Evolutionary conservation across 805 yeast genomes (phyloP).

Genomic region (Yamadazyma phyllophila): DNA sequence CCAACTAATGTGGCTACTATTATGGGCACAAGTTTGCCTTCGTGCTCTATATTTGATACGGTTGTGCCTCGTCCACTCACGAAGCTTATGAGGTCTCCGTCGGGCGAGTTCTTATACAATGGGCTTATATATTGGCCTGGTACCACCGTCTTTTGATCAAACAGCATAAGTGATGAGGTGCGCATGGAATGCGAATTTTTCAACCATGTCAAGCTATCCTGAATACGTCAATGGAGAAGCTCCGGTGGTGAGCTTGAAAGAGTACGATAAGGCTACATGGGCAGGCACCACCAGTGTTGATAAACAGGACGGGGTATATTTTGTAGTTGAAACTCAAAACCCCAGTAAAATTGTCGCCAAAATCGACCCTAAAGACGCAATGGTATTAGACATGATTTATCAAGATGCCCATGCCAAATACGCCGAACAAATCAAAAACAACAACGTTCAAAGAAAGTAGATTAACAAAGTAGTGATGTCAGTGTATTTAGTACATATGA

Average conservation of each 20-base stretch:
- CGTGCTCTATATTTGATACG: slow-evolving; percentile 42
- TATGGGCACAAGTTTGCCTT: slow-evolving; percentile 37
- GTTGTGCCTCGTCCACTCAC: slow-evolving; percentile 67
- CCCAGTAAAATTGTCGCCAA: slow-evolving; percentile 45
- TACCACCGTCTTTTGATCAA: slow-evolving; percentile 33
- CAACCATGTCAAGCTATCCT: slow-evolving; percentile 32
- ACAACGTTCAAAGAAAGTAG: slow-evolving; percentile 11
- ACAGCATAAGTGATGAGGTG: slow-evolving; percentile 1
- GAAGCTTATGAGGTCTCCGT: slow-evolving; percentile 37
- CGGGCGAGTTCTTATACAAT: slow-evolving; percentile 31
- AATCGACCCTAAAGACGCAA: slow-evolving; percentile 35
- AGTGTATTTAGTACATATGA: slow-evolving; percentile 7
- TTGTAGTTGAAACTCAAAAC: slow-evolving; percentile 45
- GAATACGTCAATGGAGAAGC: slow-evolving; percentile 44
- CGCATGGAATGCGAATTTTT: slow-evolving; percentile 1
- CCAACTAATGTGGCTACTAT: slow-evolving; percentile 66
- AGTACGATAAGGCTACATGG: slow-evolving; percentile 55
- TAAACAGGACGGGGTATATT: slow-evolving; percentile 29
- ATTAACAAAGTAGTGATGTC: neutral
- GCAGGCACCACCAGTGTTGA: slow-evolving; percentile 51
- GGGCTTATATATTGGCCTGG: slow-evolving; percentile 85
- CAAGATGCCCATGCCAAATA: slow-evolving; percentile 42
- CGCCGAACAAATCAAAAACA: slow-evolving; percentile 14
- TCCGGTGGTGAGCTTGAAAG: slow-evolving; percentile 43
- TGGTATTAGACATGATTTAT: slow-evolving; percentile 44